Percentiles rank a stretch among this genome's conserved stretches.
Evolutionary conservation across 257 asterid genomes (phyloP).

Genomic region (Nicotiana knightiana): DNA sequence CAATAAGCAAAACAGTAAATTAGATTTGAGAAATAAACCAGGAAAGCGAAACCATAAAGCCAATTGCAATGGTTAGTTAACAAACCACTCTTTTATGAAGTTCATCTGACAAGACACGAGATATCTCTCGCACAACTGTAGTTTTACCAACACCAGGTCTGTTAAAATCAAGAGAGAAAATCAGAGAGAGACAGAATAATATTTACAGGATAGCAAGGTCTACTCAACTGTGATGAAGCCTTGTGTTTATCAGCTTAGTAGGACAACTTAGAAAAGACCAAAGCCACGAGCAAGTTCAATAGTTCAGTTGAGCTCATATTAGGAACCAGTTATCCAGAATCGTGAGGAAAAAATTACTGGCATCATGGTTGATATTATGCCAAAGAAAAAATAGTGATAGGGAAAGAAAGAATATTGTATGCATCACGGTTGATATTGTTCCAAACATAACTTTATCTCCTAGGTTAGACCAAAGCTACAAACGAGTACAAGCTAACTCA

Average conservation of each 20-base stretch:
- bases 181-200: neutral
- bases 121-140: conserved; percentile 67
- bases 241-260: neutral
- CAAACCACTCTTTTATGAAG: conserved; percentile 81
- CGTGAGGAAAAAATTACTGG: neutral
- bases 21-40: neutral
- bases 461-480: neutral
- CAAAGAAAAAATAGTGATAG: neutral
- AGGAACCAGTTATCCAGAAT: neutral
- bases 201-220: neutral
- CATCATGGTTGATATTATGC: neutral
- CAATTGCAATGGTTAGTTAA: conserved; percentile 7
- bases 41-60: conserved; percentile 1
- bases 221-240: neutral
- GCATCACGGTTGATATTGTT: neutral
- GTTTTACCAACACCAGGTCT: conserved; percentile 91
- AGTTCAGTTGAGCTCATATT: neutral
- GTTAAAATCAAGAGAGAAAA: conserved; percentile 16
- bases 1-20: neutral
- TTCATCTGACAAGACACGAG: conserved; percentile 61
- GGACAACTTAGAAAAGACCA: neutral
- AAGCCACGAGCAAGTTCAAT: neutral
- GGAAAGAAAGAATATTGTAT: neutral
- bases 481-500: neutral
- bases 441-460: neutral